Evolutionary conservation across 2,329 filamentous ascomycete species (phyloP), one percentile per base, ranked within the genome.

Genomic region (Pseudogymnoascus sp.): DNA sequence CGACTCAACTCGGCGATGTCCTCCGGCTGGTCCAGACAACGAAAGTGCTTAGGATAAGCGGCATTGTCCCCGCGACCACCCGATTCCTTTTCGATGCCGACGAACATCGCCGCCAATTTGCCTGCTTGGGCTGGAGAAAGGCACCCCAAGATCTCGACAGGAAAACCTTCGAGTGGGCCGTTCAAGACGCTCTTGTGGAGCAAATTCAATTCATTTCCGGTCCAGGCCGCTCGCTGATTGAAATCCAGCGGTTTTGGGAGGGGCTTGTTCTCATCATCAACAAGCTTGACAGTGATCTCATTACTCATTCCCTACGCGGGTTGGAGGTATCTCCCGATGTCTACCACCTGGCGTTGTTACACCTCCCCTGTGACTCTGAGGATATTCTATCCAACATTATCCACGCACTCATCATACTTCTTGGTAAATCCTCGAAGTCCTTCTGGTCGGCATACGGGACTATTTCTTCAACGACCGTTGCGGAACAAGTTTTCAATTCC

Each of bases 371-470:
- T 50, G 79, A 81, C 63, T 76, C 77, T 44, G 80, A 82, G 63
- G 77, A 79, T 1, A 84, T 89, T 21, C 79, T 96, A 64, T 79
- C 86, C 11, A 82, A 87, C 64, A 79, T 94, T 14, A 80, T 96
- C 53, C 84, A 86, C 63, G 85, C 87, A 1, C 82, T 96, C 65
- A 84, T 84, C 50, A 79, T 79, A 11, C 81, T 97, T 14, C 78
- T 97, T 61, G 83, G 87, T 67, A 92, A 90, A 69, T 88, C 90
- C 0, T 83, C 91, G 0, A 83, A 83, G 62, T 89, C 90, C 50
- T 94, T 97, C 69, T 97, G 93, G 93, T 88, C 91, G 69, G 88
- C 91, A 1, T 88, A 96, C 76, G 87, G 89, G 60, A 84, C 91
- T 31, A 90, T 93, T 60, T 88, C 90, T 0, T 88, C 91, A 2